Conservation (phyloP, 2,329 filamentous ascomycete genomes). For the Cercospora janseana region DNA sequence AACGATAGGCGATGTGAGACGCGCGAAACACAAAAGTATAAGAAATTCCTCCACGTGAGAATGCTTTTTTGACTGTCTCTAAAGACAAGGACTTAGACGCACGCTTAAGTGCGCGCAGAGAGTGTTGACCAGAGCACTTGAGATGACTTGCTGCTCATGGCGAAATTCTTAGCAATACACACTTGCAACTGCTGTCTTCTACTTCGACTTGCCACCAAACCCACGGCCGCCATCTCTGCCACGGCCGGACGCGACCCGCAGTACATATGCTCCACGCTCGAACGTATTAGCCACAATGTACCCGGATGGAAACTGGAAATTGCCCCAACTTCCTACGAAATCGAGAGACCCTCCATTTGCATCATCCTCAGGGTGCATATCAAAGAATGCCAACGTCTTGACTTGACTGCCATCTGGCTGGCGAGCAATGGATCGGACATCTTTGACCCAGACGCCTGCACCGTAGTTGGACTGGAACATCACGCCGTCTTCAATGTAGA, state of each 20-base stretch:
- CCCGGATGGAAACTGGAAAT: conserved; percentile 52
- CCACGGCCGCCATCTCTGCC: conserved; percentile 24
- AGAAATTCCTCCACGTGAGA: no score
- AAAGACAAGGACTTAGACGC: no score
- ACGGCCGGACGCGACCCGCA: conserved; percentile 24
- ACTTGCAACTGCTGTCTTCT: no score
- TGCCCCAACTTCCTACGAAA: conserved; percentile 48
- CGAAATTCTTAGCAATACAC: no score
- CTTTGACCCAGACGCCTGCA: conserved; percentile 38
- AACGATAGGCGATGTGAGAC: no score
- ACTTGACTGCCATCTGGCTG: conserved; percentile 49
- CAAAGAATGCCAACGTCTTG: conserved; percentile 51
- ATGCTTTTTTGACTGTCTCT: no score
- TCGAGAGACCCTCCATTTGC: conserved; percentile 40
- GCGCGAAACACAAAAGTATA: no score
- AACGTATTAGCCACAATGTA: conserved; percentile 54
- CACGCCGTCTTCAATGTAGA: conserved; percentile 41
- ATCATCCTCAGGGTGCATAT: conserved; percentile 54
- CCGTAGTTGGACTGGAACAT: conserved; percentile 41
- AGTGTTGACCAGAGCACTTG: no score
- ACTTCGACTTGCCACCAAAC: conserved; percentile 26
- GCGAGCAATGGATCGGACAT: conserved; percentile 38
- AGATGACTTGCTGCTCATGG: no score
- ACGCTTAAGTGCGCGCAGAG: no score
- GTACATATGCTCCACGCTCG: conserved; percentile 47